Base-by-base conservation (phyloP, 2,329 filamentous ascomycete species). In the Pezicula neosporulosa region DNA sequence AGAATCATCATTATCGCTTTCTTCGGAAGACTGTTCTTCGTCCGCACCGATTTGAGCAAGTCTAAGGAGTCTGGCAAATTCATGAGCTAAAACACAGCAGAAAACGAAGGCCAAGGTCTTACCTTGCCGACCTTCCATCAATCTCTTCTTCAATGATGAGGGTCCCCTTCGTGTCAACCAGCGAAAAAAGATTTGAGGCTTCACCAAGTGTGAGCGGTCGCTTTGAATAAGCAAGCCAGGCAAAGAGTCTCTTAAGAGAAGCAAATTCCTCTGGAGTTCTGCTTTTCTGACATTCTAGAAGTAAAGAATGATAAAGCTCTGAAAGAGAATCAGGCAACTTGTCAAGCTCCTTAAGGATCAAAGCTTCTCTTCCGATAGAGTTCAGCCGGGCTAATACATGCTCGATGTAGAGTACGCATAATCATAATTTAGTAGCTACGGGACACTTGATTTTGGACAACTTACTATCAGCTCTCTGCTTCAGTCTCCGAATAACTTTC, bases 401-500 rank as follows among this genome's bases (percentile, higher is more conserved):
- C 21, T 71, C 64, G 0, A 65, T 64, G 30, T 71, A 72, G 1
- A 71, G 59, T 56, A 72, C 63, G 19, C 65, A 66, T 66, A 39
- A 16, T 36, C n/a, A 8, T 15, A 44, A 5, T 10, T 47, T 18
- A 47, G 16, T 16, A 18, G 15, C 41, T 30, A n/a, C 7, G 13
- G n/a, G 7, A 24, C 2, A 7, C 8, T 27, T 42, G 48, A 30
- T 8, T 18, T 36, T 12, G 10, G 4, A 33, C 15, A 15, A 30
- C 41, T 6, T 50, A 51, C 49, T 44, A 28, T 52, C 50, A 19
- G 50, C 50, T 9, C 38, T 48, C 24, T 36, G 3, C 2, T 21
- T 28, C 6, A 52, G 38, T 30, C 60, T 56, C 36, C 66, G 63
- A 39, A 63, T 62, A 8, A 64, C 64, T 44, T 63, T 66, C 10